These are phyloP conservation scores for Amoebophrya sp. DNA, from an alignment of 169 alveolate genomes.

Conservation along the genomic window DNA sequence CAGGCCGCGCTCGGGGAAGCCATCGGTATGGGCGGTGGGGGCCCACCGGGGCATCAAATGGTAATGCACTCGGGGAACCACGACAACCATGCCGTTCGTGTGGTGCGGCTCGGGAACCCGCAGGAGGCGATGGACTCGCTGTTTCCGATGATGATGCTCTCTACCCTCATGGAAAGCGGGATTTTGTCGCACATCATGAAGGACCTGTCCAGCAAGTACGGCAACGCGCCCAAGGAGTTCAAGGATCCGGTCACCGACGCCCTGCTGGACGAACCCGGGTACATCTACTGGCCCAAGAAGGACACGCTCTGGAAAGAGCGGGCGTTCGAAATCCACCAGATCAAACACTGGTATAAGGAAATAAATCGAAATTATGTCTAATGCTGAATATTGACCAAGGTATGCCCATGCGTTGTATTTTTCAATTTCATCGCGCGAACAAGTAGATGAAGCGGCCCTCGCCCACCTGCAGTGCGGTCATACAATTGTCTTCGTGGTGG, in stretches of 20 bases:
- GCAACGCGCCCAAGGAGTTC: neutral
- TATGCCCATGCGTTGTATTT: no score
- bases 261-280: neutral
- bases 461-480: no score
- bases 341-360: neutral
- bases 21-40: no score
- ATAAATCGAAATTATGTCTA: no score
- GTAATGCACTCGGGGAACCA: no score
- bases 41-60: no score
- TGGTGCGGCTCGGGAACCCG: neutral
- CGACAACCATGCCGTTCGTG: neutral
- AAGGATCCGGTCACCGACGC: constrained; percentile 14
- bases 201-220: neutral
- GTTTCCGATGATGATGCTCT: neutral
- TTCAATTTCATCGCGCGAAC: no score
- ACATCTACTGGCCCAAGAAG: neutral
- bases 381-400: no score
- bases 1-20: no score
- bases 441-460: no score
- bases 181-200: neutral
- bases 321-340: neutral
- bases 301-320: neutral
- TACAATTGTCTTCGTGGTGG: no score
- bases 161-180: neutral
- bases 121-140: neutral